Evolutionary conservation across 2,329 filamentous ascomycete genomes (phyloP), one percentile per base, ranked within the genome.

Genomic region (Cordyceps fumosorosea): DNA sequence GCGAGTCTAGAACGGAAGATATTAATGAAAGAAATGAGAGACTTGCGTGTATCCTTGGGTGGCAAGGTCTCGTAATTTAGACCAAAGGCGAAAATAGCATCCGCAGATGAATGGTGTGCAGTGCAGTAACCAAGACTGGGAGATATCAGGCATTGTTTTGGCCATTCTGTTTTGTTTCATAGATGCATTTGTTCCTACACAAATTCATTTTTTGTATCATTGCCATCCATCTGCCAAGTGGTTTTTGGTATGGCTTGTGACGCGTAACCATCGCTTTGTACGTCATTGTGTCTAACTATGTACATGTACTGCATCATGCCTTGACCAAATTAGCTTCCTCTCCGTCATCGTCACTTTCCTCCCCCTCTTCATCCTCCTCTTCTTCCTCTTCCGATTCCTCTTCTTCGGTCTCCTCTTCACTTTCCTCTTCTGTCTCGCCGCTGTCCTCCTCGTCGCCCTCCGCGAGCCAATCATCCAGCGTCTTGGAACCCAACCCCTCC

Each of bases 391-490:
- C 79, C 0, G 79, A 76, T 2, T 81, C 80, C 0, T 82, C 78
- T 0, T 81, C 81, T 0, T 80, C 80, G 0, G 80, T 80, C 0
- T 79, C 79, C 0, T 82, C 80, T 2, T 80, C 80, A 1, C 81
- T 81, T 0, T 80, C 80, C 3, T 76, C 78, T 22, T 77, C 78
- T 8, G 78, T 79, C 7, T 80, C 78, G 2, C 82, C 82, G 6
- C 80, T 79, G 7, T 80, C 84, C n/a, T 80, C 82, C 32, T 79
- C 80, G 18, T 86, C 84, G 50, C 85, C 86, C 69, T 91, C 89
- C 5, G 88, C 91, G 62, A 98, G 79, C 93, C 95, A 98, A 72
- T 96, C 91, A 77, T 98, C 92, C 65, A 99, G 77, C 22, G 88
- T 91, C 82, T 96, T 96, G 47, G 85, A 85, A 57, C 82, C 81